Percentiles rank a stretch among this genome's conserved stretches.
phyloP scores from a whole-genome alignment of 345 rosid genomes.

The Garcia nutans region DNA sequence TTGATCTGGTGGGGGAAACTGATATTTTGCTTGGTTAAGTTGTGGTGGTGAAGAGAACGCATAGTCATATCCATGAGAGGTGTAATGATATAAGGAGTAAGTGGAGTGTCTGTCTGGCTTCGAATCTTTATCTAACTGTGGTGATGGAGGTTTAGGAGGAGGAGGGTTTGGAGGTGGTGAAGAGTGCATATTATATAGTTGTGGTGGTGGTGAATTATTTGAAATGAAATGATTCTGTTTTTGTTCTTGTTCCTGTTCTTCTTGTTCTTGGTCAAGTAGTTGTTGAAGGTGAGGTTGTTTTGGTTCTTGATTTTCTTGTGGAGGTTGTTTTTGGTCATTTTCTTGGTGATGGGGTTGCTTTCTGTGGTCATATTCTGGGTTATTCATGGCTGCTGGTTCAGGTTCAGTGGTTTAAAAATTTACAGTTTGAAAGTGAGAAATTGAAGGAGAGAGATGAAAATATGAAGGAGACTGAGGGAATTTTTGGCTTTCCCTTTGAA shows the following conservation, averaged over 20 bases:
- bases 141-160: slow-evolving; percentile 17
- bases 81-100: slow-evolving; percentile 4
- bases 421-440: background rate
- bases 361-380: background rate
- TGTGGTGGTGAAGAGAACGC: slow-evolving; percentile 32
- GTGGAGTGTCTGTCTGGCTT: slow-evolving; percentile 25
- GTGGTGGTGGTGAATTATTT: slow-evolving; percentile 3
- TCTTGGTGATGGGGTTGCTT: background rate
- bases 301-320: background rate
- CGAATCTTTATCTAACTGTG: slow-evolving; percentile 18
- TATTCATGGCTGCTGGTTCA: background rate
- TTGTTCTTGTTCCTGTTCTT: background rate
- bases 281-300: background rate
- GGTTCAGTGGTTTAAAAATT: background rate
- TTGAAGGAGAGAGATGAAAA: background rate
- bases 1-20: slow-evolving; percentile 32
- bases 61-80: slow-evolving; percentile 3
- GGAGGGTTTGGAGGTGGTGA: slow-evolving; percentile 11
- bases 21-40: slow-evolving; percentile 16
- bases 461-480: background rate
- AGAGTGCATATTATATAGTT: background rate
- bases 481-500: too few species aligned
- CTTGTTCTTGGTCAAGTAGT: background rate
- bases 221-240: background rate
- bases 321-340: background rate